Base-by-base conservation (phyloP, 148 eudicot species). In the Silene conica region DNA sequence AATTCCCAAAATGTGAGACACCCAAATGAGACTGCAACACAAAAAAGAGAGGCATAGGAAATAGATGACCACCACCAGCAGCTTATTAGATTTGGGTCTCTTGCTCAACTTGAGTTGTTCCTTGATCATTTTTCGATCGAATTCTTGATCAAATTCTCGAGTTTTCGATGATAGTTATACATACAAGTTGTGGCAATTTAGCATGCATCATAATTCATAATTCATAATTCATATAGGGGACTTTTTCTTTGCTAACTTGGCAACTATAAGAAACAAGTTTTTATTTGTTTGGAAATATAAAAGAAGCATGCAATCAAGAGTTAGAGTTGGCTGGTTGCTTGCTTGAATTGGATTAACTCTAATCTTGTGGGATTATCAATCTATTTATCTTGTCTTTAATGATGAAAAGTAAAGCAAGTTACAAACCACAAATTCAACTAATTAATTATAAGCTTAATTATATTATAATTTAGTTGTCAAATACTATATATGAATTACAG, bases 11-110 rank as follows among this genome's bases (percentile, higher is more conserved):
- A 73, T 61, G 22, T 34, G 80, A 73, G 77, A 69, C 50, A 73
- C 34, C 80, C 80, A 80, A 57, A 81, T 43, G 70, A 81, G 61
- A 58, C 74, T 77, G 78, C 77, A 81, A 73, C 67, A 81, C 25
- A 81, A 5, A 28, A 81, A 77, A 43, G 45, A 55, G 54, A 81
- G 70, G 9, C 50, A 77, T 10, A 77, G 15, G 2, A 81, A 70
- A 69, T 13, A 43, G 1, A 54, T 19, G 15, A 77, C 56, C 75
- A n/a, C n/a, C n/a, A n/a, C n/a, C n/a, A n/a, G n/a, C n/a, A n/a
- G n/a, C n/a, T n/a, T n/a, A n/a, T 77, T 77, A 26, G 52, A 63
- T 67, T 73, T 77, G 3, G 64, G 21, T 63, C 78, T 73, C 63
- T 73, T 81, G 43, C 65, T 72, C 50, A 54, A 67, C 73, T 70